Conservation (phyloP, 78 protist genomes). For the Dictyostelium firmibasis region DNA sequence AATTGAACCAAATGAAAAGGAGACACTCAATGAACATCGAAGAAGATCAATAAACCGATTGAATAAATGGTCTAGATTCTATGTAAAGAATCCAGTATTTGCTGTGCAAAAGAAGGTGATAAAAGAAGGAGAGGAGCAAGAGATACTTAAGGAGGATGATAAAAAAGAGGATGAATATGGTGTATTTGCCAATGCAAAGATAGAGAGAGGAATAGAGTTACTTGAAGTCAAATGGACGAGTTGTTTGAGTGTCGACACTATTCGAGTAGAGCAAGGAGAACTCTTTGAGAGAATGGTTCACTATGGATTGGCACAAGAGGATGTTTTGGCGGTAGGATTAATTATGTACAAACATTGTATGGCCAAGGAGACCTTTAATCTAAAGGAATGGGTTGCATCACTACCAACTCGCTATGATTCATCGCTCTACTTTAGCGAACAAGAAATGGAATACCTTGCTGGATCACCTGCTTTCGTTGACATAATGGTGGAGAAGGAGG, state of each 20-base stretch:
- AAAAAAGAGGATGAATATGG: conserved; percentile 1
- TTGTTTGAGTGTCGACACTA: neutral
- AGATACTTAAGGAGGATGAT: neutral
- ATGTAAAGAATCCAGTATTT: neutral
- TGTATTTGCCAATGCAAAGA: conserved; percentile 11
- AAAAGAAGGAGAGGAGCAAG: neutral
- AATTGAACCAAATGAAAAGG: neutral
- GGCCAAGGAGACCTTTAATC: neutral
- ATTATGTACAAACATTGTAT: conserved; percentile 28
- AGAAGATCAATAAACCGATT: neutral
- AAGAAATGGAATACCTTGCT: conserved; percentile 4
- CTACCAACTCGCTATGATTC: conserved; percentile 13
- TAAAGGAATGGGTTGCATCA: conserved; percentile 21
- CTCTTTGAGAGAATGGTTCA: neutral
- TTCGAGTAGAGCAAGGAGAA: neutral
- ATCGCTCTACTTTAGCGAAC: neutral
- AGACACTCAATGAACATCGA: neutral
- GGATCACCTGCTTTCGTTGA: conserved; percentile 60
- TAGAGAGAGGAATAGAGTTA: conserved; percentile 3
- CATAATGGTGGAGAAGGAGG: neutral
- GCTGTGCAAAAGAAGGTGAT: neutral
- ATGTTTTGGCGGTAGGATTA: conserved; percentile 6
- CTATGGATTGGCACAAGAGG: neutral
- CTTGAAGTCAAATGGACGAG: conserved; percentile 5
- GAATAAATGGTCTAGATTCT: neutral